Evolutionary conservation across 371 early-diverging fungal genomes (phyloP), one percentile per base, ranked within the genome.

Genomic region (Actinomortierella ambigua): DNA sequence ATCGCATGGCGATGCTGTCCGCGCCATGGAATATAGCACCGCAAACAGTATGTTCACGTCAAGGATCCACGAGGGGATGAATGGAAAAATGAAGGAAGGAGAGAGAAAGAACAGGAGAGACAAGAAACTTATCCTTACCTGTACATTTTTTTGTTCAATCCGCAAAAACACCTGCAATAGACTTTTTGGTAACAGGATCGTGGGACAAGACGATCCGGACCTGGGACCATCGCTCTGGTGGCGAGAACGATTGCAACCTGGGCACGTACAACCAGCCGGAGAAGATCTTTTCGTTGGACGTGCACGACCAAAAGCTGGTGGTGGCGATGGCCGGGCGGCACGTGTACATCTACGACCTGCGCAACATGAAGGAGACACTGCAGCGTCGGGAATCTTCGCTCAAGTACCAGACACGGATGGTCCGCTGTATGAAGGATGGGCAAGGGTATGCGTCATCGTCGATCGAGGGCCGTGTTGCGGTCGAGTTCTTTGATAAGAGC

Each of bases 401-500:
- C 28, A 92, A 93, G 56, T 93, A 88, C 63, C 93, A 92, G 88
- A 90, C 96, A 0, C 76, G 95, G 39, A 83, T 84, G 39, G 82
- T 98, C 4, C 70, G 85, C 43, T 86, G 90, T 48, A 92, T 93
- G 91, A 94, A 95, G 11, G 87, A 90, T 58, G 91, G 91, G 11
- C 39, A 59, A 76, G 90, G 93, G 14, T 97, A 89, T 83, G 96
- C 91, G 4, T 85, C 85, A 27, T 82, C 89, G 52, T 96, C 96
- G 3, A 94, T 97, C 51, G 98, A 98, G 76, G 98, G 98, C 0
- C 84, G 98, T 8, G 90, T 97, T 3, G 93, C 95, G 11, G 91
- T 98, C 22, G 98, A 98, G 68, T 96, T 87, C 65, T 93, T 98
- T 76, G 92, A 92, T 61, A 82, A 88, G 24, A 79, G 85, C 2